These are phyloP conservation scores for Astragalus membranaceus DNA, from an alignment of 306 rosid genomes.

Conservation along the genomic window DNA sequence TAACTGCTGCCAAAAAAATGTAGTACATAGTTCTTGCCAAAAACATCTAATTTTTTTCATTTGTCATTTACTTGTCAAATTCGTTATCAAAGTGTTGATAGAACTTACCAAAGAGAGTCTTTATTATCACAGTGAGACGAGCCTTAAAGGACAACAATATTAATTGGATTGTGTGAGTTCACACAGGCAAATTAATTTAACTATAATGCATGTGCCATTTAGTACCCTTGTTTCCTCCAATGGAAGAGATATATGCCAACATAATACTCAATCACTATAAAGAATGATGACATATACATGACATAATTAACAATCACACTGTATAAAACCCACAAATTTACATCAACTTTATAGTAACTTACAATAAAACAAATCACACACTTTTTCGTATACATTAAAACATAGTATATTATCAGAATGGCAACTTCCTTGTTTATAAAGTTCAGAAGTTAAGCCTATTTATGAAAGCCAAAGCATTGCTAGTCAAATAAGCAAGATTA, in stretches of 20 bases:
- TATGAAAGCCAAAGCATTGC: slow-evolving; percentile 28
- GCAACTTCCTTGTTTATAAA: neutral
- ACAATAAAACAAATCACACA: neutral
- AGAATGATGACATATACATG: neutral
- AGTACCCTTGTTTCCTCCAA: neutral
- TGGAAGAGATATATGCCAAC: neutral
- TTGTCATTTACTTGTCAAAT: no score
- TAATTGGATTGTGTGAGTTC: no score
- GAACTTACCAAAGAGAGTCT: no score
- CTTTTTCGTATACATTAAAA: no score
- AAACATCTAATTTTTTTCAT: no score
- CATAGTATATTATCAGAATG: neutral
- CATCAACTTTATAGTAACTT: neutral
- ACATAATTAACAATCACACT: neutral
- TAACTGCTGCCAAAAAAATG: no score
- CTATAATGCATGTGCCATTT: neutral
- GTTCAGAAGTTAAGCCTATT: slow-evolving; percentile 6
- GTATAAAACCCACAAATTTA: neutral
- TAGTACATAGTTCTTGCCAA: no score
- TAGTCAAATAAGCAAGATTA: slow-evolving; percentile 7
- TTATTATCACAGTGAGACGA: no score
- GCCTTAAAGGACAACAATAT: no score
- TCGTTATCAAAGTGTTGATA: no score
- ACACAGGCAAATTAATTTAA: no score
- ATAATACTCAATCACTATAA: neutral